phyloP scores from a whole-genome alignment of 805 yeast genomes.

The Zygosaccharomyces gambellarensis region DNA sequence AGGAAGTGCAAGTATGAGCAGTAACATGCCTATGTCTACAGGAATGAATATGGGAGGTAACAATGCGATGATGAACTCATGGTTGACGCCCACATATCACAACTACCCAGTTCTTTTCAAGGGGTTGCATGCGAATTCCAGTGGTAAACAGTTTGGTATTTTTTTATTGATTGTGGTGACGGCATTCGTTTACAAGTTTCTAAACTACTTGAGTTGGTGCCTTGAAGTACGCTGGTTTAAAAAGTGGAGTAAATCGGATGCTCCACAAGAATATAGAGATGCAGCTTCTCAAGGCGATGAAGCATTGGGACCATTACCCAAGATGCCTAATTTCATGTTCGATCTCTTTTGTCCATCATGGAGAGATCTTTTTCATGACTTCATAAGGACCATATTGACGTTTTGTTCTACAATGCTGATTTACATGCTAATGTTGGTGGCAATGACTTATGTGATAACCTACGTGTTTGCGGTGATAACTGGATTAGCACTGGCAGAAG shows the following conservation, averaged over 20 bases:
- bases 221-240: conserved; percentile 64
- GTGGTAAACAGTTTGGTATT: conserved; percentile 69
- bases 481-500: conserved; percentile 68
- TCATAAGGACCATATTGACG: conserved; percentile 49
- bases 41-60: conserved; percentile 17
- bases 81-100: conserved; percentile 46
- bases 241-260: conserved; percentile 31
- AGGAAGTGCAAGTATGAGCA: not conserved
- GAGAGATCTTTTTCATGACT: conserved; percentile 38
- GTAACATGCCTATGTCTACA: conserved; percentile 7
- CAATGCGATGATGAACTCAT: conserved; percentile 51
- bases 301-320: conserved; percentile 21
- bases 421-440: conserved; percentile 71
- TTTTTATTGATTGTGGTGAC: conserved; percentile 56
- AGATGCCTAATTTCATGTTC: conserved; percentile 27
- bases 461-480: conserved; percentile 70
- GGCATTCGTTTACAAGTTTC: conserved; percentile 55
- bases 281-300: conserved; percentile 1
- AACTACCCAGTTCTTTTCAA: conserved; percentile 62
- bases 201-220: conserved; percentile 55
- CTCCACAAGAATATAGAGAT: conserved; percentile 4
- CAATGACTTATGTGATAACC: conserved; percentile 62
- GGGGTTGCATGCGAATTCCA: conserved; percentile 46
- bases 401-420: conserved; percentile 63
- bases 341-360: conserved; percentile 30